Base-by-base conservation (phyloP, 2,329 filamentous ascomycete genomes). In the Penicillium sp. region DNA sequence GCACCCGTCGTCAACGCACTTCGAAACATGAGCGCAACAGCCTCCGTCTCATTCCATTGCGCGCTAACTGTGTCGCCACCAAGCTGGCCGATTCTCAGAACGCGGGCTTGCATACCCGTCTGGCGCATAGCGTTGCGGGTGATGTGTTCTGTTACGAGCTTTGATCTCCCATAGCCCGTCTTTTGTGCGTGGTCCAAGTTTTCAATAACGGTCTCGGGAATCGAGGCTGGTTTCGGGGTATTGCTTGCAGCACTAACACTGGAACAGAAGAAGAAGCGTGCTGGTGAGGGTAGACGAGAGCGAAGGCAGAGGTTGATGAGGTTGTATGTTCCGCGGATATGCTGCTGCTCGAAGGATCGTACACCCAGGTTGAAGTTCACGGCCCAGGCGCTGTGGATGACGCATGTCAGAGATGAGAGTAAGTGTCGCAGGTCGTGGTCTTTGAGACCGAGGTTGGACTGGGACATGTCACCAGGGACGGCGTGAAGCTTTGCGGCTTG, bases 351-450 rank as follows among this genome's bases (percentile, higher is more conserved):
- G 62, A 88, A 89, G 53, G 80, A 83, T 38, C 73, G 72, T 0
- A 88, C 75, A 3, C 80, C 79, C 40, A 86, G 75, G 19, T 80
- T 81, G 73, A 89, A 88, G 69, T 88, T 88, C 19, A 88, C 86
- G 0, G 82, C 78, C 86, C 86, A 89, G 15, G 86, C 86, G 3
- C 85, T 77, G 67, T 88, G 86, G 50, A 89, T 80, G 17, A 90
- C 76, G 2, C 80, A 70, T 1, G 81, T 83, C 1, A 78, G 71
- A 42, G 80, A 74, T 2, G 64, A 61, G 0, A 75, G 73, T 0
- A 87, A 67, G 4, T 71, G 58, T 0, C 71, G 56, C 62, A 73
- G 8, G 81, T 82, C 13, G 71, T 66, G 9, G 71, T 67, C 6
- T 64, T 74, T 65, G 2, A 88, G 70, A 2, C 84, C 85, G 2